A percentile compares a stretch with the other conserved stretches of the same genome.
These are phyloP conservation scores for Talaromyces piceae DNA, from an alignment of 2,329 filamentous ascomycete species.

Conservation along the genomic window DNA sequence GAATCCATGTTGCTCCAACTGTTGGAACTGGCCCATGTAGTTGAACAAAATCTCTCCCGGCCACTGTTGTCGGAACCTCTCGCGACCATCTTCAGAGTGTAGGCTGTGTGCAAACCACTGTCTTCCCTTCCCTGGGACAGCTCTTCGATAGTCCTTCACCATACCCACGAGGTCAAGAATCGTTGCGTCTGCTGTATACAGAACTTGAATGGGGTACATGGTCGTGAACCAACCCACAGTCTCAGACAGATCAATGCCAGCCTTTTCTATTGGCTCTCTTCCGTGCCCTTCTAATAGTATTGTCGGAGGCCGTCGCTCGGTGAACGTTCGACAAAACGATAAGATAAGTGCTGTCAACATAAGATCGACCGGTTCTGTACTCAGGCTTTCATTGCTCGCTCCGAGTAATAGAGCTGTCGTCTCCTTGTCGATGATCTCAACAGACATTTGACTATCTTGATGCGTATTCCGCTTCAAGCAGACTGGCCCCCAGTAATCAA, in stretches of 20 bases:
- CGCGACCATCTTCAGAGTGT: neutral
- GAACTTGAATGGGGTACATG: neutral
- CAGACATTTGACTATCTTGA: neutral
- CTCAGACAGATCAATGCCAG: neutral
- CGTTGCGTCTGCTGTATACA: neutral
- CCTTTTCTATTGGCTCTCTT: neutral
- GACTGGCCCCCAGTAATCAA: neutral
- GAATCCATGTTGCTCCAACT: constrained; percentile 28
- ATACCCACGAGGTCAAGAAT: neutral
- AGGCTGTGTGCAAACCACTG: neutral
- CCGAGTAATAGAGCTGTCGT: constrained; percentile 18
- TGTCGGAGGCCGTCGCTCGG: neutral
- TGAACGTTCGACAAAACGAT: neutral
- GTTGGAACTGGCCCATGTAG: constrained; percentile 2
- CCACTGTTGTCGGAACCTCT: neutral
- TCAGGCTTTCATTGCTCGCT: neutral
- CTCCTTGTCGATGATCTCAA: constrained; percentile 15
- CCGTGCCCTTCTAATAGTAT: neutral
- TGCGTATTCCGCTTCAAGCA: neutral
- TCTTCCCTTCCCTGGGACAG: neutral
- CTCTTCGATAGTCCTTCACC: neutral
- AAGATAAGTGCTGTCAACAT: neutral
- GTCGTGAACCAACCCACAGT: constrained; percentile 3
- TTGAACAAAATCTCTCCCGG: constrained; percentile 1
- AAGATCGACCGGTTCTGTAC: constrained; percentile 2